Base-by-base conservation (phyloP, 768 basidiomycete species). In the Dendrothele bispora region DNA sequence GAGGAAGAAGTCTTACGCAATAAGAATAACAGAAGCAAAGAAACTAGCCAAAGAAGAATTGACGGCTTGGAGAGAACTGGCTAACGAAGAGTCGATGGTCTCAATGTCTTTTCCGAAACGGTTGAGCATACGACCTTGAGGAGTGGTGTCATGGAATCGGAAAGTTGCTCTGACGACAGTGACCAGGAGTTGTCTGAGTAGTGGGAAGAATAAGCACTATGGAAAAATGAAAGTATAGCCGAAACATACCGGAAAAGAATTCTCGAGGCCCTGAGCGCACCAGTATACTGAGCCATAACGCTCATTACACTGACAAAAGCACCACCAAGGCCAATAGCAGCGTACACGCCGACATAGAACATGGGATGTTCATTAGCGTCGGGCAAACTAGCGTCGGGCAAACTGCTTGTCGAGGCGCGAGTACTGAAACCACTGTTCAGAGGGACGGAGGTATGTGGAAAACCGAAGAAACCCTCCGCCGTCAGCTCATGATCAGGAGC, bases 91-190 rank as follows among this genome's bases (percentile, higher is more conserved):
- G 60, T 95, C 94, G 17, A 95, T 87, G 0, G 88, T 92, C 64
- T 93, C 91, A 28, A 95, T 77, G 58, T 95, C 91, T 71, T 84
- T 86, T 57, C 82, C 86, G 59, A 94, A 93, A 5, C 91, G 80
- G 64, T 93, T 94, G 55, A 94, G 73, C 77, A 94, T 85, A 3
- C 89, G 85, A 30, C 90, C 89, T 65, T 86, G 82, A 2, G 91
- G 91, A 0, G 91, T 92, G 0, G 85, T 83, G 59, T 92, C 89
- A 58, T 85, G 84, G 75, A 86, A 90, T 45, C 90, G 76, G 75
- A 93, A 91, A 5, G 91, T 91, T 7, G 91, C 88, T 12, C 82
- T 74, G 15, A 91, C 83, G 8, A 94, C 87, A 0, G 78, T 78
- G 6, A 74, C 77, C 43, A 93, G 66, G 29, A 94, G 66, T 42